phyloP scores from a whole-genome alignment of 306 rosid species.

The Betula pendula region DNA sequence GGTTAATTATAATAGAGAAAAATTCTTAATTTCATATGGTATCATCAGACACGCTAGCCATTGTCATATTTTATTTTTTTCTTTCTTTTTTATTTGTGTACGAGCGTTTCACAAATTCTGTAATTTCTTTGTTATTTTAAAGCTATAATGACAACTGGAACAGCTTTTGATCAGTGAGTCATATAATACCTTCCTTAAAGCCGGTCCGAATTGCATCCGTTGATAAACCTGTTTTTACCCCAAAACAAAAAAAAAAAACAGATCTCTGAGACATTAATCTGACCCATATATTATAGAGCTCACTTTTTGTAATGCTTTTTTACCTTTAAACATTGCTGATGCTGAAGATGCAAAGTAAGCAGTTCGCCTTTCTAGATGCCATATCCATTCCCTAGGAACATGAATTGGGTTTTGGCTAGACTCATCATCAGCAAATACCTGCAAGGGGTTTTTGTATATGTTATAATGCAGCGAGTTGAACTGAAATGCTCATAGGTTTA shows the following conservation, averaged over 20 bases:
- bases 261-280: neutral
- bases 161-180: neutral
- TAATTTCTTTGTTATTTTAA: neutral
- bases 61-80: neutral
- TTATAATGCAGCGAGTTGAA: neutral
- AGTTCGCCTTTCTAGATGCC: slow-evolving; percentile 31
- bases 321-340: slow-evolving; percentile 50
- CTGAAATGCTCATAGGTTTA: neutral
- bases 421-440: slow-evolving; percentile 65
- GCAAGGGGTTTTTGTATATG: neutral
- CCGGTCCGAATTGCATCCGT: neutral
- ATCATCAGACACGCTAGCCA: neutral
- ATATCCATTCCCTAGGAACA: slow-evolving; percentile 51
- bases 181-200: slow-evolving; percentile 47
- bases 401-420: slow-evolving; percentile 52
- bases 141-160: neutral
- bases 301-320: neutral
- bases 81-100: neutral
- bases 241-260: neutral
- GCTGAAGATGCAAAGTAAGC: slow-evolving; percentile 54
- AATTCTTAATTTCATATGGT: neutral
- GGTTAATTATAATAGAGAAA: neutral
- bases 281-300: neutral
- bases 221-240: slow-evolving; percentile 36
- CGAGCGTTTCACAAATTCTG: neutral